Evolutionary conservation across 805 yeast genomes (phyloP).

Genomic region (Metschnikowia santaceciliae): DNA sequence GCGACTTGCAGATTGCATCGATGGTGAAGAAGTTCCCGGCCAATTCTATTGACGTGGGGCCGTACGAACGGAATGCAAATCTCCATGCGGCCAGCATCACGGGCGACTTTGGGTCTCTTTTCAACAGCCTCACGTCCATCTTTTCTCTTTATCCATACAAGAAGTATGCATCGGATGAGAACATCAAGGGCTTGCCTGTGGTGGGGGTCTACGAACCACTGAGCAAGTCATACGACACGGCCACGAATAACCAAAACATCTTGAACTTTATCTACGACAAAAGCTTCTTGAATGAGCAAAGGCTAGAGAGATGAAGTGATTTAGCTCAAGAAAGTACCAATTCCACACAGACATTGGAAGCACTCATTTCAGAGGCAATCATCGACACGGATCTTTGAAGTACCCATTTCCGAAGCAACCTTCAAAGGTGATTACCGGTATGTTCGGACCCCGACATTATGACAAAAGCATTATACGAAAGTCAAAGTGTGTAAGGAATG

Average conservation of each 20-base stretch:
- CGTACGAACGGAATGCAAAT: constrained; percentile 8
- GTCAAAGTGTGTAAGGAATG: too few relatives aligned
- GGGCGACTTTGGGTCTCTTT: constrained; percentile 14
- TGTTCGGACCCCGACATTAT: too few relatives aligned
- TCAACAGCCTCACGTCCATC: constrained; percentile 9
- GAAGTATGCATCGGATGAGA: constrained; percentile 8
- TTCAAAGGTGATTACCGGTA: too few relatives aligned
- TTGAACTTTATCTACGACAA: constrained; percentile 8
- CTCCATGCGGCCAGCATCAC: constrained; percentile 9
- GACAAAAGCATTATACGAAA: too few relatives aligned
- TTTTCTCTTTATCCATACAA: constrained; percentile 3
- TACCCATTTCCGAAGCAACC: too few relatives aligned
- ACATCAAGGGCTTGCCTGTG: constrained; percentile 9
- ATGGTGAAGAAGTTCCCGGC: constrained; percentile 3
- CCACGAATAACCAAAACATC: constrained; percentile 3
- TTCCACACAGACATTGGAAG: too few relatives aligned
- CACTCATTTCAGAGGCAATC: too few relatives aligned
- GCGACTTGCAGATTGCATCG: constrained; percentile 3
- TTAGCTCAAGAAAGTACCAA: too few relatives aligned
- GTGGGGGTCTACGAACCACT: constrained; percentile 11
- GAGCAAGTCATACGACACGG: constrained; percentile 1
- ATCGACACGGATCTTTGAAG: too few relatives aligned
- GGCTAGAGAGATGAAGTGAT: neutral
- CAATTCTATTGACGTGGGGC: constrained; percentile 7
- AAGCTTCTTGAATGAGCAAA: neutral